Evolutionary conservation across 1,284 basidiomycete species (phyloP).

Genomic region (Fomitiporia mediterranea): DNA sequence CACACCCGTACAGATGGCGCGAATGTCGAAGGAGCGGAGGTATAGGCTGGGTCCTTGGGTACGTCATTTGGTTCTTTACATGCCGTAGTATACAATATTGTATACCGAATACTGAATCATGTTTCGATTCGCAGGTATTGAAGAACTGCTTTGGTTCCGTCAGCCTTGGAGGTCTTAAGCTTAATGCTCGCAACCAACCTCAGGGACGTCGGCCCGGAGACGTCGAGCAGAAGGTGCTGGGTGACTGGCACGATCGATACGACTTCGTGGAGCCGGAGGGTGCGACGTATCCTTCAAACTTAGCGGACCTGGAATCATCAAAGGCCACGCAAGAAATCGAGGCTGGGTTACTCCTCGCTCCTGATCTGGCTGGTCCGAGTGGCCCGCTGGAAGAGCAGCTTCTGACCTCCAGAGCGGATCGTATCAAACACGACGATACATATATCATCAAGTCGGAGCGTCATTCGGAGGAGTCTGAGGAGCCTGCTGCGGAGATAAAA

Average conservation of each 20-base stretch:
- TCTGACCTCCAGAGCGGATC: constrained; percentile 6
- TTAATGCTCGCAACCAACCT: constrained; percentile 10
- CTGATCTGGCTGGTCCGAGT: constrained; percentile 11
- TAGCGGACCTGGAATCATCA: constrained; percentile 6
- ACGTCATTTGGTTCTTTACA: too few relatives aligned
- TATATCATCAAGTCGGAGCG: not conserved
- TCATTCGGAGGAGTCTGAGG: not conserved
- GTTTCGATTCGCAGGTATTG: constrained; percentile 27
- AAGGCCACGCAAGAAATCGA: constrained; percentile 6
- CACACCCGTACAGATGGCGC: constrained; percentile 36
- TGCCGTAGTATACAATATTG: not conserved
- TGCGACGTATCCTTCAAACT: not conserved
- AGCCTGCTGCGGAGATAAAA: not conserved
- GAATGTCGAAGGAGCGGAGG: constrained; percentile 46
- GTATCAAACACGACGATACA: not conserved
- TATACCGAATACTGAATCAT: not conserved
- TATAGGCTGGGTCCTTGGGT: constrained; percentile 50
- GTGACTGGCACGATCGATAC: constrained; percentile 12
- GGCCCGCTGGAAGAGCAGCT: constrained; percentile 10
- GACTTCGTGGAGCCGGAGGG: constrained; percentile 14
- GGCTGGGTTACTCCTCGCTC: constrained; percentile 7
- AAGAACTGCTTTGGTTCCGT: constrained; percentile 32
- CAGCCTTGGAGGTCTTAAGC: constrained; percentile 21
- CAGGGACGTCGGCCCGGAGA: not conserved
- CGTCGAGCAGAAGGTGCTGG: not conserved